A percentile compares a stretch with the other conserved stretches of the same genome.
Evolutionary conservation across 75 land plant species (phyloP).

Genomic region (Chamaecyparis obtusa): DNA sequence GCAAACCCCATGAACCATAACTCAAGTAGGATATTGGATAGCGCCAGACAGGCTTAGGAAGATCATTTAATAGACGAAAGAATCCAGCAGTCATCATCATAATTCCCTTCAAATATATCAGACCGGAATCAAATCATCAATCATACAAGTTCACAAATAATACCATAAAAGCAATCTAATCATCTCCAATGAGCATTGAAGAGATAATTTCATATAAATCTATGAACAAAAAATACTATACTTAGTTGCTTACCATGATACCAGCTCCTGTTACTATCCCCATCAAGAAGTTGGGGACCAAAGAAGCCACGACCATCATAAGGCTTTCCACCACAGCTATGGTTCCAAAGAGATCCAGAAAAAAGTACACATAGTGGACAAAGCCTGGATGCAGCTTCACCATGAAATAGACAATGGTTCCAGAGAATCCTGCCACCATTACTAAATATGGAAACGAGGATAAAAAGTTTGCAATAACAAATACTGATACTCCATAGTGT

Average conservation of each 20-base stretch:
- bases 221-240: neutral
- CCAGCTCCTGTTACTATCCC: constrained; percentile 82
- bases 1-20: constrained; percentile 70
- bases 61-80: constrained; percentile 64
- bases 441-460: constrained; percentile 67
- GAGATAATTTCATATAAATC: neutral
- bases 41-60: constrained; percentile 89
- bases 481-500: constrained; percentile 56
- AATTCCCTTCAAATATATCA: constrained; percentile 49
- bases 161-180: neutral
- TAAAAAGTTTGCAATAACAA: constrained; percentile 57
- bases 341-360: constrained; percentile 38
- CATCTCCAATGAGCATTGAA: neutral
- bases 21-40: constrained; percentile 83
- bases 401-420: constrained; percentile 49
- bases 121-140: no score
- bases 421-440: constrained; percentile 36
- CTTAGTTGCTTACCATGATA: constrained; percentile 40
- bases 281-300: constrained; percentile 87
- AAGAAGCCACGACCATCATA: constrained; percentile 83
- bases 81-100: constrained; percentile 87
- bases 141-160: no score
- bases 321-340: constrained; percentile 73
- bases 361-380: constrained; percentile 38
- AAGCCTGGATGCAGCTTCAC: constrained; percentile 50